Conservation (phyloP, 495 filamentous ascomycete genomes). For the Xylaria palmicola region DNA sequence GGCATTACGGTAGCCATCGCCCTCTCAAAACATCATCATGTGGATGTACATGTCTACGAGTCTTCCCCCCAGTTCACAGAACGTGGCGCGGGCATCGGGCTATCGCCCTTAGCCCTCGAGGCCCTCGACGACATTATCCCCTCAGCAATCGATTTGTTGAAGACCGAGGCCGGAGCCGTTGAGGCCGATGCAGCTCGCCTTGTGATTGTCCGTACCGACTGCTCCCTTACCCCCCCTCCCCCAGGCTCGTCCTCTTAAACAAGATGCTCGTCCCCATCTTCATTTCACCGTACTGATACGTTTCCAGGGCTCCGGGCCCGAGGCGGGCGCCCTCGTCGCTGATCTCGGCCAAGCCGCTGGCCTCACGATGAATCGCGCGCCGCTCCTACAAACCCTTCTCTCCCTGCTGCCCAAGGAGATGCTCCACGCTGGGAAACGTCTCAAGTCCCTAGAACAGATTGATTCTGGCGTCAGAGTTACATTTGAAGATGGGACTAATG, state of each 20-base stretch:
- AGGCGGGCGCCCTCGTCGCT: slow-evolving; percentile 13
- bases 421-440: slow-evolving; percentile 12
- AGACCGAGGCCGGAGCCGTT: slow-evolving; percentile 16
- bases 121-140: slow-evolving; percentile 18
- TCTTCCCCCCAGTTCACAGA: slow-evolving; percentile 27
- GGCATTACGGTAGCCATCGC: slow-evolving; percentile 22
- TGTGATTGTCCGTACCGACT: slow-evolving; percentile 12
- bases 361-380: slow-evolving; percentile 12
- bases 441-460: slow-evolving; percentile 14
- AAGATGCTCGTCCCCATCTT: background rate
- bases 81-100: slow-evolving; percentile 25
- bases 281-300: slow-evolving; percentile 10
- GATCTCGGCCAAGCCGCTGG: slow-evolving; percentile 11
- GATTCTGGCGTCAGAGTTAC: slow-evolving; percentile 1
- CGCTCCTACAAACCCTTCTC: slow-evolving; percentile 15
- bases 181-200: slow-evolving; percentile 8
- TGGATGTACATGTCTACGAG: slow-evolving; percentile 31
- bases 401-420: slow-evolving; percentile 8
- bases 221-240: background rate
- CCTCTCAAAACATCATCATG: slow-evolving; percentile 18
- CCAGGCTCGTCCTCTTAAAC: background rate
- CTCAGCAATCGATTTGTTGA: slow-evolving; percentile 12
- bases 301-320: slow-evolving; percentile 15
- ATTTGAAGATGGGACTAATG: slow-evolving; percentile 20
- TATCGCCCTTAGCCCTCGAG: slow-evolving; percentile 10